phyloP scores from a whole-genome alignment of 257 asterid species.

The Solanum chiquidenum region DNA sequence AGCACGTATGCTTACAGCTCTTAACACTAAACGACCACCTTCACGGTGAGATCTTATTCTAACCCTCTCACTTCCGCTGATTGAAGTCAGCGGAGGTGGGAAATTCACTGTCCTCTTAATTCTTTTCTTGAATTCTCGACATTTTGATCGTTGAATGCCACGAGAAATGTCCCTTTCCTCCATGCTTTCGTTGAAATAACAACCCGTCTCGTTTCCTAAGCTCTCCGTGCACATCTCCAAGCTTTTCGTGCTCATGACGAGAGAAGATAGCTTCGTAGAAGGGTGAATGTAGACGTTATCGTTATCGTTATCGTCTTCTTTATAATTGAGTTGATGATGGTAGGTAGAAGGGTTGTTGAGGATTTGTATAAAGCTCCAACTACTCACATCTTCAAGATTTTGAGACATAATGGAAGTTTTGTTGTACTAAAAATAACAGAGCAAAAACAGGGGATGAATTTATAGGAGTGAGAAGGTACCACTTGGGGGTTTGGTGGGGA shows the following conservation, averaged over 20 bases:
- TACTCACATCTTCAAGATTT: neutral
- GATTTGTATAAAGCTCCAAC: constrained; percentile 22
- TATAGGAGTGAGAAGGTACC: neutral
- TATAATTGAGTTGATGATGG: neutral
- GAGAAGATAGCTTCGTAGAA: constrained; percentile 22
- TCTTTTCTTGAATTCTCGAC: constrained; percentile 8
- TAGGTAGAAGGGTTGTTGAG: neutral
- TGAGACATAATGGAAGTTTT: neutral
- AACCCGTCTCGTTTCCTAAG: constrained; percentile 66
- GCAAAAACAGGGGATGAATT: neutral
- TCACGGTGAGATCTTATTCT: constrained; percentile 47
- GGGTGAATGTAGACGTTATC: constrained; percentile 36
- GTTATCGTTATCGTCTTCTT: neutral
- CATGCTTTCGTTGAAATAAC: constrained; percentile 17
- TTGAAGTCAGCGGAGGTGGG: constrained; percentile 77
- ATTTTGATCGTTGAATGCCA: constrained; percentile 1
- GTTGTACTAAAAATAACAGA: neutral
- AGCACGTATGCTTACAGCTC: constrained; percentile 23
- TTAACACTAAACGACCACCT: constrained; percentile 49
- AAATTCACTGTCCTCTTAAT: constrained; percentile 5
- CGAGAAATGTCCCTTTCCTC: constrained; percentile 15
- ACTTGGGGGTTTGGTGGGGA: neutral
- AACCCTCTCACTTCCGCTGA: constrained; percentile 31
- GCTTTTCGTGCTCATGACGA: constrained; percentile 35
- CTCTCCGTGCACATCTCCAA: constrained; percentile 84